Conservation (phyloP, 345 rosid genomes). For the Citrus medica region DNA sequence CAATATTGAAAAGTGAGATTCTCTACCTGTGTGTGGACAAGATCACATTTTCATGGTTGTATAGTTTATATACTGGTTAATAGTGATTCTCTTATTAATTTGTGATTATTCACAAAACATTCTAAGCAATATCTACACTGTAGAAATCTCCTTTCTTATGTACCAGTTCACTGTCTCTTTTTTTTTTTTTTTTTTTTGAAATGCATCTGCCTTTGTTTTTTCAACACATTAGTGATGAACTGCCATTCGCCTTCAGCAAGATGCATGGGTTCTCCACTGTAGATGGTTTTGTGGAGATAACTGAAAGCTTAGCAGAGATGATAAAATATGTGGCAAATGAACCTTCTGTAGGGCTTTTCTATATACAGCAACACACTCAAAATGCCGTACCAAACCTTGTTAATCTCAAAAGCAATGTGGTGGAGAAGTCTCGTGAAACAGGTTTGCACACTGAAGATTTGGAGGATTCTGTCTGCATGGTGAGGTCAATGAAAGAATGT, state of each 20-base stretch:
- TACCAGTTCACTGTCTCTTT: background rate
- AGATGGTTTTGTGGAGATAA: conserved; percentile 94
- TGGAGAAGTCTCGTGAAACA: conserved; percentile 55
- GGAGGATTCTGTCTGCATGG: conserved; percentile 72
- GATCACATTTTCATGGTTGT: background rate
- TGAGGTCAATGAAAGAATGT: conserved; percentile 78
- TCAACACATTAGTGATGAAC: conserved; percentile 49
- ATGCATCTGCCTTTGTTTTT: conserved; percentile 8
- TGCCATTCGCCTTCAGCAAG: conserved; percentile 40
- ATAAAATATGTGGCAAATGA: conserved; percentile 87
- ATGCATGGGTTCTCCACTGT: conserved; percentile 92
- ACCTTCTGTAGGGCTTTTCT: conserved; percentile 90
- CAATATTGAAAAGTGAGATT: background rate
- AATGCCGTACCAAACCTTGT: conserved; percentile 71
- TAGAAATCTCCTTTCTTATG: background rate
- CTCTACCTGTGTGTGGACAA: background rate
- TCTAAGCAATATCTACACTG: background rate
- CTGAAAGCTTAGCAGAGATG: conserved; percentile 85
- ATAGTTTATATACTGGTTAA: background rate
- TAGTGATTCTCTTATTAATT: background rate
- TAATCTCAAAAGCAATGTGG: conserved; percentile 49
- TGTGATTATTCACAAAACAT: background rate
- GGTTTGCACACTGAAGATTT: conserved; percentile 69
- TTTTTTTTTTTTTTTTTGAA: background rate
- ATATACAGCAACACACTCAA: conserved; percentile 78